phyloP scores from a whole-genome alignment of 257 asterid genomes.

The Rehmannia glutinosa region DNA sequence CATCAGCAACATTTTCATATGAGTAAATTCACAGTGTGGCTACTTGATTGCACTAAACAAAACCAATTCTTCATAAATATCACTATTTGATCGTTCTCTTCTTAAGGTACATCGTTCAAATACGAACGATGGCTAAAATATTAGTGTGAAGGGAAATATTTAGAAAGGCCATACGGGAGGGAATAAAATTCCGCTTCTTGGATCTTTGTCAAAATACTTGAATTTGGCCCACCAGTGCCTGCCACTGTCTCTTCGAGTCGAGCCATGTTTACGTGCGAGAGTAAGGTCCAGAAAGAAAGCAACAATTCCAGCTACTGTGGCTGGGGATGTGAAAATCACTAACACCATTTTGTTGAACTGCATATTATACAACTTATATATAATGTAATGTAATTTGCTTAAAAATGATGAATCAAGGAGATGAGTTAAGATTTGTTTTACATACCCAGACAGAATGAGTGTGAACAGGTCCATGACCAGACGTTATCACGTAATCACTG shows the following conservation, averaged over 20 bases:
- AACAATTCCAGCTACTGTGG: constrained; percentile 63
- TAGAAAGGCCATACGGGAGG: constrained; percentile 73
- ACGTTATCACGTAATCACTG: constrained; percentile 57
- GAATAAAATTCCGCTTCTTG: constrained; percentile 77
- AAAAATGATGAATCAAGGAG: constrained; percentile 43
- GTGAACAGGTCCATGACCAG: constrained; percentile 74
- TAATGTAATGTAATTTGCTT: constrained; percentile 62
- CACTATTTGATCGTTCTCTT: no score
- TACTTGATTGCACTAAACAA: no score
- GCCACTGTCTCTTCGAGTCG: constrained; percentile 75
- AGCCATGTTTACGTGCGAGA: constrained; percentile 48
- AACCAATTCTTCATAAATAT: no score
- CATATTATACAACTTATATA: constrained; percentile 14
- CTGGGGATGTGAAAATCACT: constrained; percentile 83
- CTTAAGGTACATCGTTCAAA: not conserved
- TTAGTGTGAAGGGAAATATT: constrained; percentile 78
- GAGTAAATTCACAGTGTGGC: no score
- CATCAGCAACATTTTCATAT: no score
- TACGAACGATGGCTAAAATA: not conserved
- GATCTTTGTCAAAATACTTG: constrained; percentile 62
- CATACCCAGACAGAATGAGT: constrained; percentile 68
- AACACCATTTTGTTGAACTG: constrained; percentile 76
- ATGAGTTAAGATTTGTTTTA: constrained; percentile 49
- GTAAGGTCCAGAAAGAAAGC: constrained; percentile 80
- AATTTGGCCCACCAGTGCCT: constrained; percentile 95